Evolutionary conservation across 2,329 filamentous ascomycete genomes (phyloP), one percentile per base, ranked within the genome.

Genomic region (Stemphylium vesicarium): DNA sequence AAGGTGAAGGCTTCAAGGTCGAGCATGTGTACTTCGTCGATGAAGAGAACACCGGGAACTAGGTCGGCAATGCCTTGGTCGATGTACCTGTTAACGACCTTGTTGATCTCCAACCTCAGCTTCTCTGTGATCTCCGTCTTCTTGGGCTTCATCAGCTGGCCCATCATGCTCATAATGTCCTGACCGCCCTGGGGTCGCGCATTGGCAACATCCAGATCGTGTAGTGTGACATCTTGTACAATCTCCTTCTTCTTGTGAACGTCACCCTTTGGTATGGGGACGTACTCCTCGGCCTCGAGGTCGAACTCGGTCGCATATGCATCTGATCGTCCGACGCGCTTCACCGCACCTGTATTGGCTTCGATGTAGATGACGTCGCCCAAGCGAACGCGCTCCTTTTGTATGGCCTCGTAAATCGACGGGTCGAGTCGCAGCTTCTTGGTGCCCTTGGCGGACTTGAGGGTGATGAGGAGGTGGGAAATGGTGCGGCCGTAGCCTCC

Each of bases 91-190:
- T 92, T 96, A 65, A 99, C 95, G 26, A 99, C 94, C 81, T 98
- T 98, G 85, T 99, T 97, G 81, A 99, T 98, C 80, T 99, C 95
- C 51, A 86, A 82, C 57, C 95, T 87, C 71, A 99, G 81, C 82
- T 99, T 99, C 79, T 99, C 95, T 26, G 95, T 99, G 72, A 99
- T 98, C 77, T 99, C 95, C 5, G 95, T 99, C 88, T 97, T 97
- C 82, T 96, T 96, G 59, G 95, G 95, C 84, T 98, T 98, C 92
- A 98, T 97, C 72, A 99, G 81, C 79, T 99, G 95, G 69, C 95
- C 95, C 94, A 99, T 98, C 95, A 99, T 98, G 81, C 93, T 97
- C 93, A 99, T 98, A 64, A 99, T 96, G 77, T 99, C 95, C 82
- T 99, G 95, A 39, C 95, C 95, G 48, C 95, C 95, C 80, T 98